Evolutionary conservation across 768 basidiomycete species (phyloP), one percentile per base, ranked within the genome.

Genomic region (Boletus vinaceobasis): DNA sequence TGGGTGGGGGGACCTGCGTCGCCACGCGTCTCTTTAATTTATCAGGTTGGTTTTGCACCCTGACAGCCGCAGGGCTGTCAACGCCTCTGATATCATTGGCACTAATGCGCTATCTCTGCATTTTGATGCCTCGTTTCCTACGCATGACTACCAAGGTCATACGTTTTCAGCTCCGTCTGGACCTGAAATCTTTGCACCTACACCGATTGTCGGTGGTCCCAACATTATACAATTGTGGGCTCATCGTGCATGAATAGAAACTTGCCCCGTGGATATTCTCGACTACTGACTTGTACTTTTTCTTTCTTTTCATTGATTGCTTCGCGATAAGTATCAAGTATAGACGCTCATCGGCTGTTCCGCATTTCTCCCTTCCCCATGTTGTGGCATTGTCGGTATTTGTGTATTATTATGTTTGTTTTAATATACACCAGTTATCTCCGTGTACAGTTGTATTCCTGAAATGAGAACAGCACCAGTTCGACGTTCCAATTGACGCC

Each of bases 171-270:
- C 50, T 42, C 55, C 67, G n/a, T 66, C 62, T 56, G 62, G 68
- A 33, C 66, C 67, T 50, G 63, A 72, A 60, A 71, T 71, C 52
- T 35, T 71, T 50, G 69, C 69, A 52, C 69, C 69, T 38, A 71
- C 69, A 29, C 69, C 69, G 50, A 58, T 71, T 35, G 71, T 71
- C 59, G 69, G 69, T 43, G 69, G 69, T 13, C 69, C 69, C 29
- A 71, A 71, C 60, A 59, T 71, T 48, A 62, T 63, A 60, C 71
- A 71, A 56, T 54, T 71, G 57, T 71, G 69, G 69, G 71, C 71
- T 52, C 60, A 66, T 50, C 69, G 69, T 17, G 29, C 63, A 57
- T 70, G 65, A 70, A 49, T 53, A 62, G 45, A 64, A 35, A 42
- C 27, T 32, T 31, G 14, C 19, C 11, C 31, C 10, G n/a, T 19